Base-by-base conservation (phyloP, 2,329 filamentous ascomycete genomes). In the Epichloe glyceriae region DNA sequence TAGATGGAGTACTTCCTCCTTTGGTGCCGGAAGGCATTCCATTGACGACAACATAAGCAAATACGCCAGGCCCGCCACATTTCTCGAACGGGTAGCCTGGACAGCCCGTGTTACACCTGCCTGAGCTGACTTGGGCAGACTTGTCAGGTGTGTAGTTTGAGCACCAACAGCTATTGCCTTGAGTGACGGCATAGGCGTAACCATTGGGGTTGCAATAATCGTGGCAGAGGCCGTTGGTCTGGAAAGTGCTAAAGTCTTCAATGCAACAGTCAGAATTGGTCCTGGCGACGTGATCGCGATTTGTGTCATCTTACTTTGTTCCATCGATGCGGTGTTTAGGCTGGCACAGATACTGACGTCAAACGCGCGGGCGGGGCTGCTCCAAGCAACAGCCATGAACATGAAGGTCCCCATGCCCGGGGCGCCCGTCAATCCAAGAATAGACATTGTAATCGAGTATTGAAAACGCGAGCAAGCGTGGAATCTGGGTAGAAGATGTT, bases 141-240 rank as follows among this genome's bases (percentile, higher is more conserved):
- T 68, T 55, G 47, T 70, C 70, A 8, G 86, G 86, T 2, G 73
- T 73, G 59, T 82, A 82, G 62, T 88, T 76, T 38, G 83, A 83
- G 63, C 86, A 91, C 85, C 85, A 91, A 62, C 86, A 91, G 48
- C 73, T 65, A 34, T 78, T 70, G 15, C 67, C 73, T 58, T 87
- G 76, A 1, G 89, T 70, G 46, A 91, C 71, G 56, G 83, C 85
- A 54, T 83, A 86, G 39, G 85, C 84, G 56, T 73, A 85, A 15
- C 71, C 58, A 19, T 62, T 60, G 30, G 35, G 34, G 26, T 65
- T 58, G 66, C 86, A 91, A 46, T 73, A 73, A 46, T 77, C 68
- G 47, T 72, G 67, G 62, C 86, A 91, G 12, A 81, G 73, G 33
- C 85, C 85, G 57, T 87, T 81, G 19, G 84, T 85, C 63, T 88